Conservation (phyloP, 2,329 filamentous ascomycete species). For the Fusarium gaditjirri region DNA sequence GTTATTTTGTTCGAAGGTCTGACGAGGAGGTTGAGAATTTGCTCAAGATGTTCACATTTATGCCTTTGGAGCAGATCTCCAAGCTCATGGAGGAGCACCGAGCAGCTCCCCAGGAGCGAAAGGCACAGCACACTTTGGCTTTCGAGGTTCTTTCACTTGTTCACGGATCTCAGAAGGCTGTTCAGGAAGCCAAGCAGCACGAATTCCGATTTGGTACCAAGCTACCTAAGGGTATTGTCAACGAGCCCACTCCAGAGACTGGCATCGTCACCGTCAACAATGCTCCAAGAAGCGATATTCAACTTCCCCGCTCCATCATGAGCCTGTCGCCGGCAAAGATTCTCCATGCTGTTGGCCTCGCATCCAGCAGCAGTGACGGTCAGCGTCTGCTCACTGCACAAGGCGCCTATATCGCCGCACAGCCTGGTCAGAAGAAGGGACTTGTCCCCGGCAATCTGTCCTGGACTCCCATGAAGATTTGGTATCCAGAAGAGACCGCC, state of each 20-base stretch:
- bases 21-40: slow-evolving; percentile 85
- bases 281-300: slow-evolving; percentile 63
- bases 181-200: slow-evolving; percentile 68
- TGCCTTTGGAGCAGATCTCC: slow-evolving; percentile 76
- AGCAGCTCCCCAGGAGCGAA: slow-evolving; percentile 73
- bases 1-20: slow-evolving; percentile 86
- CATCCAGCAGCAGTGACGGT: slow-evolving; percentile 65
- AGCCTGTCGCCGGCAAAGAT: slow-evolving; percentile 67
- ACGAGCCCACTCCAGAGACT: slow-evolving; percentile 44
- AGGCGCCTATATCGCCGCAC: slow-evolving; percentile 70
- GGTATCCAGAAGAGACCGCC: slow-evolving; percentile 65
- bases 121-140: slow-evolving; percentile 86
- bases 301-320: slow-evolving; percentile 68
- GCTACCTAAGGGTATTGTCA: slow-evolving; percentile 45
- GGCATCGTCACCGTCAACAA: slow-evolving; percentile 57
- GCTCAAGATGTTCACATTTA: slow-evolving; percentile 90
- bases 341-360: slow-evolving; percentile 69
- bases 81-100: slow-evolving; percentile 74
- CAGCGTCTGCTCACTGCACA: slow-evolving; percentile 65
- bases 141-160: slow-evolving; percentile 83
- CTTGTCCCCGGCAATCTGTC: slow-evolving; percentile 63
- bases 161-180: slow-evolving; percentile 75
- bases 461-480: slow-evolving; percentile 71
- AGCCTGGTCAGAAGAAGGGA: slow-evolving; percentile 56
- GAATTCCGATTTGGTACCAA: slow-evolving; percentile 58